Conservation (phyloP, 2,329 filamentous ascomycete species). For the Hypoxylon sp. region DNA sequence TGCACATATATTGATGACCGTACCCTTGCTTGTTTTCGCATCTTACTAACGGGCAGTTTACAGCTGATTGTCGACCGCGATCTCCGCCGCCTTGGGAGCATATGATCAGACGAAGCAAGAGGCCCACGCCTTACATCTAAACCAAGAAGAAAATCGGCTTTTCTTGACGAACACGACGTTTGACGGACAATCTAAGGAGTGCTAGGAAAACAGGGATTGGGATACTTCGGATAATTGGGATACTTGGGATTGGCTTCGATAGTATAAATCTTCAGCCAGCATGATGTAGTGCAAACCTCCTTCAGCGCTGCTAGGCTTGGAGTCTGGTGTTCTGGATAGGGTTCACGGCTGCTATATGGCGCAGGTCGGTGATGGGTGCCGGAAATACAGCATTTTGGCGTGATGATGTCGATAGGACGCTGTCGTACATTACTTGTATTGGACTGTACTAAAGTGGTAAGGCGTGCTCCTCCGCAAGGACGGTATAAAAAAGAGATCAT, state of each 20-base stretch:
- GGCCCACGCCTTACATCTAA: conserved; percentile 50
- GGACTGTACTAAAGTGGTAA: not conserved
- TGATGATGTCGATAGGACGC: not conserved
- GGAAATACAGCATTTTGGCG: conserved; percentile 7
- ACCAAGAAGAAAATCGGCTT: not conserved
- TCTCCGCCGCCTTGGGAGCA: conserved; percentile 54
- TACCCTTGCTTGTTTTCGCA: not conserved
- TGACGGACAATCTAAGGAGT: conserved; percentile 12
- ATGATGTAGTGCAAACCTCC: conserved; percentile 6
- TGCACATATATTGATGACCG: not conserved
- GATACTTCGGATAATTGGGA: conserved; percentile 6
- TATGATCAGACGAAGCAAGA: conserved; percentile 53
- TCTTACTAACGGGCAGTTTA: conserved; percentile 30
- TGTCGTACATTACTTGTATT: conserved; percentile 6
- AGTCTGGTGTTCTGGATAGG: conserved; percentile 34
- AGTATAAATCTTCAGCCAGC: conserved; percentile 6
- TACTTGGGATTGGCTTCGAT: conserved; percentile 17
- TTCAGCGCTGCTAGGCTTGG: conserved; percentile 15
- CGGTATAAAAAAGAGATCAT: not conserved
- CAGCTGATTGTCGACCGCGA: conserved; percentile 54
- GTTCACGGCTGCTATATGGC: conserved; percentile 21
- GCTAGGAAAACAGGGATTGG: conserved; percentile 22
- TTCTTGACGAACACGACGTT: not conserved
- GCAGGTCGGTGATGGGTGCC: conserved; percentile 5
- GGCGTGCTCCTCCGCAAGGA: not conserved